Base-by-base conservation (phyloP, 2,329 filamentous ascomycete species). In the Mycosphaerelloides madeirae region DNA sequence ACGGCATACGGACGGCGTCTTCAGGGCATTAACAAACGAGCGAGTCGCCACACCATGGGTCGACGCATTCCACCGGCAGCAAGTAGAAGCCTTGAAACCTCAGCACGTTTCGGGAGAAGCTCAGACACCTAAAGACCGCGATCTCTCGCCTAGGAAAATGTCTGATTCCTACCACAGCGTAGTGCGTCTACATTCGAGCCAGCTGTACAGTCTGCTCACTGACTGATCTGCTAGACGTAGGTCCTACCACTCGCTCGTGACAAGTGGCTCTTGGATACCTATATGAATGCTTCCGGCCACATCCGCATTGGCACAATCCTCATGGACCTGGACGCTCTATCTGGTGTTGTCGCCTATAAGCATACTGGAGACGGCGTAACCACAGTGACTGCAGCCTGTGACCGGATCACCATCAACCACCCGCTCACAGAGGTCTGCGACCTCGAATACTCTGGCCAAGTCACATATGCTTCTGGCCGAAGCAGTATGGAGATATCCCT, bases 321-420 rank as follows among this genome's bases (percentile, higher is more conserved):
- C 49, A 89, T 89, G 84, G 85, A 90, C 51, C 74, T 90, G 2
- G 85, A 90, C 65, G 85, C 85, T 0, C 67, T 90, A 6, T 84
- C 84, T 1, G 85, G 86, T 8, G 79, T 89, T 36, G 78, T 90
- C 44, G 84, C 85, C 14, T 83, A 88, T 65, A 85, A 84, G 50
- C 81, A 85, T 55, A 83, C 81, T 0, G 81, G 81, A 14, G 80
- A 83, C 41, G 68, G 69, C 33, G 79, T 82, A 1, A 79, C 76
- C 1, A 83, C 78, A 1, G 80, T 83, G 28, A 83, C 80, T 3
- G 80, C 80, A 13, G 78, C 78, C 15, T 80, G 79, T 44, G 80
- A 83, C 57, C 68, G 80, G 38, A 83, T 83, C 54, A 77, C 75
- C 3, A 81, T 89, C 54, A 78, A 85, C 37, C 78, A 85, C 47